Evolutionary conservation across 805 yeast genomes (phyloP), one percentile per base, ranked within the genome.

Genomic region (Starmera quercuum): DNA sequence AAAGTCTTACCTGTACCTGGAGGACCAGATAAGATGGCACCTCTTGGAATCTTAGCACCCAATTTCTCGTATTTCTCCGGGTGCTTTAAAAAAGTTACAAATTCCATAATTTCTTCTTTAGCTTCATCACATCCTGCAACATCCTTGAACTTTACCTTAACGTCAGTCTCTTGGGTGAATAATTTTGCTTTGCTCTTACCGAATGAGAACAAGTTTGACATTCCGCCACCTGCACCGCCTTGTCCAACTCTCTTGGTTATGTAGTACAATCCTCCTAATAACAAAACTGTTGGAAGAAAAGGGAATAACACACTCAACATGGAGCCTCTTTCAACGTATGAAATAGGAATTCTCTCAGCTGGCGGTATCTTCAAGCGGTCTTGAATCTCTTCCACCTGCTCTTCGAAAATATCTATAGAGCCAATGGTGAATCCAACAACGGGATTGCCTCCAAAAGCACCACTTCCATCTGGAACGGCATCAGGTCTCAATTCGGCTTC

Each of bases 1-100:
- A 87, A 61, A 0, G 97, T 87, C 59, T 87, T 87, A 75, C 97
- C 97, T 3, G 97, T 87, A 66, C 97, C 97, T 28, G 97, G 97
- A 13, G 95, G 94, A 45, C 97, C 97, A 10, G 94, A 81, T 32
- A 87, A 63, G 44, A 87, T 83, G 6, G 96, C 97, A 55, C 97
- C 97, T 56, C 96, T 71, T 35, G 97, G 97, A 42, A 87, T 87
- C 58, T 86, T 84, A 9, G 96, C 97, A 30, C 97, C 97, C 37
- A 87, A 66, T 41, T 71, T 75, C 58, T 86, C 95, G 59, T 85
- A 87, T 55, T 84, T 83, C 31, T 66, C 62, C 8, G 97, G 96
- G 40, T 84, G 73, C 58, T 85, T 87, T 59, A 87, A 69, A 52
- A 87, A 87, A 54, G 79, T 77, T 35, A 87, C 97, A 64, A 87